Base-by-base conservation (phyloP, 345 rosid species). In the Eucalyptus marginata region DNA sequence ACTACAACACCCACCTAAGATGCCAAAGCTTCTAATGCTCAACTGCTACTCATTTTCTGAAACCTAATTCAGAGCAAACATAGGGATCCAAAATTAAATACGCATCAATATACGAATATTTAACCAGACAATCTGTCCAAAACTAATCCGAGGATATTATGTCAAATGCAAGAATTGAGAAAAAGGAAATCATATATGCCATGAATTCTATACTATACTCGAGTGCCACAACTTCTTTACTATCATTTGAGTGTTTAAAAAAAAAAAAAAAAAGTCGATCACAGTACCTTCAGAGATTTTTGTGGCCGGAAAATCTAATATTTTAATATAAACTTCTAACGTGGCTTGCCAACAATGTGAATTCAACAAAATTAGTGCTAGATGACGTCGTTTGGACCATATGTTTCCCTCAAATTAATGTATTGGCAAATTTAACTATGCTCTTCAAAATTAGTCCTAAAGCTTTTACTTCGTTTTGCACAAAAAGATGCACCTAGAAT, bases 201-300 rank as follows among this genome's bases (percentile, higher is more conserved):
- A 52, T 52, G 58, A 52, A 52, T 20, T 52, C 2, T 52, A 4
- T 52, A 20, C 0, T 24, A 52, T 52, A 52, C 58, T 52, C 25
- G 4, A 31, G 40, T 31, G 79, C 6, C 40, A 66, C 79, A 31
- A 31, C 24, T 31, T 66, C 36, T 4, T 3, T 66, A 18, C 18
- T 5, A 31, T 66, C 22, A 66, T 31, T 66, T 31, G 6, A 31
- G 79, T 31, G 58, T 52, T 3, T 6, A 43, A 51, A 51, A 50
- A 51, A 51, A 16, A 49, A 12, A 49, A 49, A 16, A 51, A 52
- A 14, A 8, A n/a, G 2, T 31, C 24, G 4, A 33, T 68, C 7
- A 17, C 0, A 17, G 1, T 33, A 18, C 25, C 43, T 33, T 31
- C 2, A 5, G 43, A 4, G 1, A 68, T 8, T 8, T 16, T 16